Percentiles rank a stretch among this genome's conserved stretches.
Evolutionary conservation across 306 rosid species (phyloP).

Genomic region (Spatholobus suberectus): DNA sequence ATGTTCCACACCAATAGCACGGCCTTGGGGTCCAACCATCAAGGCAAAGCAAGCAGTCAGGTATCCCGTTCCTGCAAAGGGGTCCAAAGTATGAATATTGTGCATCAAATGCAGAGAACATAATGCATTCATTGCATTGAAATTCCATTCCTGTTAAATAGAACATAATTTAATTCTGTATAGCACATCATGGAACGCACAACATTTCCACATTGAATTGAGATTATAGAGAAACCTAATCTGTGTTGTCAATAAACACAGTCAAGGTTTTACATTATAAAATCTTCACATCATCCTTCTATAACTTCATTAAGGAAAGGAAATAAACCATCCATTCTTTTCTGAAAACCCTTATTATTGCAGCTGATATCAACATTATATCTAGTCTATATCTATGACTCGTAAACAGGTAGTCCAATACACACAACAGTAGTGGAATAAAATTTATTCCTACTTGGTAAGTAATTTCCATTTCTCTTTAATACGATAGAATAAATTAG

Average conservation of each 20-base stretch:
- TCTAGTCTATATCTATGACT: neutral
- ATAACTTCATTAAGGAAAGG: neutral
- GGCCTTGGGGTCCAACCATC: constrained; percentile 93
- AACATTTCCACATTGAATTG: neutral
- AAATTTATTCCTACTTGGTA: neutral
- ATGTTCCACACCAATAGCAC: constrained; percentile 85
- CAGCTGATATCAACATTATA: constrained; percentile 14
- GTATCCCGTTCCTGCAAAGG: constrained; percentile 83
- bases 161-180: neutral
- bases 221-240: neutral
- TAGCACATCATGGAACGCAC: neutral
- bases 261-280: constrained; percentile 12
- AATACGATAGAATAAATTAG: neutral
- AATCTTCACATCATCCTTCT: constrained; percentile 2
- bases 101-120: neutral
- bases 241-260: constrained; percentile 3
- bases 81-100: neutral
- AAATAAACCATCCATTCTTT: neutral
- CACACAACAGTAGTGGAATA: neutral
- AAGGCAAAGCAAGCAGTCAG: constrained; percentile 91
- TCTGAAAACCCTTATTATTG: constrained; percentile 1
- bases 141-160: neutral
- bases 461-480: neutral
- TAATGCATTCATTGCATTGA: too few relatives aligned
- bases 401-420: neutral